These are phyloP conservation scores for Populus pruinosa DNA, from an alignment of 345 rosid genomes.

Conservation along the genomic window DNA sequence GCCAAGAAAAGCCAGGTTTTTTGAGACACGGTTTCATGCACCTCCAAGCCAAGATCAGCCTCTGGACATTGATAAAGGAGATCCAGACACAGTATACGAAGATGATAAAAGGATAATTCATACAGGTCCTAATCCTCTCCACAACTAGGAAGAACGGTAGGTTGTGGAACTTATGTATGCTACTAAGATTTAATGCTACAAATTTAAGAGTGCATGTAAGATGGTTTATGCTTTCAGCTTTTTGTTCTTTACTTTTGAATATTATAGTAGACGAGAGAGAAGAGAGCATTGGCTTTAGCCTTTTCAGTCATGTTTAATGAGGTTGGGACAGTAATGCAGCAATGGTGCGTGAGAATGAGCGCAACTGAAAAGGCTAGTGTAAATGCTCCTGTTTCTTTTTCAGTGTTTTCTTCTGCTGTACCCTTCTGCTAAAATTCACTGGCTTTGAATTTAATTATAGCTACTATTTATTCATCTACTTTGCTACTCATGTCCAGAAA, in stretches of 20 bases:
- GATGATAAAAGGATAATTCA: constrained; percentile 79
- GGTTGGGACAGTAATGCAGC: constrained; percentile 16
- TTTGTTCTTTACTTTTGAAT: constrained; percentile 12
- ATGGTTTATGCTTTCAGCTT: constrained; percentile 7
- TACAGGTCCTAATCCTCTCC: constrained; percentile 95
- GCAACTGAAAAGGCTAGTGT: constrained; percentile 37
- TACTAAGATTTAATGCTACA: constrained; percentile 6
- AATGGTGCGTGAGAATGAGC: neutral
- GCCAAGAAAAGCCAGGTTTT: constrained; percentile 42
- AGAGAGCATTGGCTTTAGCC: constrained; percentile 56
- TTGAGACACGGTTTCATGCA: constrained; percentile 25
- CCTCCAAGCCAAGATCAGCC: constrained; percentile 30
- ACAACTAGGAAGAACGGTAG: constrained; percentile 45
- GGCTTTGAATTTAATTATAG: constrained; percentile 30
- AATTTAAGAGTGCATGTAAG: constrained; percentile 2
- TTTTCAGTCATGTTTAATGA: constrained; percentile 32
- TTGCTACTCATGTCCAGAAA: neutral
- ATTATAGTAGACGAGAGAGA: constrained; percentile 8
- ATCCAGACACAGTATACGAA: constrained; percentile 43
- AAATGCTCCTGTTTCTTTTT: constrained; percentile 57
- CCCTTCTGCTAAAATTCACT: constrained; percentile 20
- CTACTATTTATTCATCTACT: constrained; percentile 20
- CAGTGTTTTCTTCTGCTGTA: constrained; percentile 25
- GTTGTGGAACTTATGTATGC: constrained; percentile 3
- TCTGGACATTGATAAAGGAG: constrained; percentile 26